phyloP scores from a whole-genome alignment of 129 eudicot genomes.

The Oenanthe sinensis region DNA sequence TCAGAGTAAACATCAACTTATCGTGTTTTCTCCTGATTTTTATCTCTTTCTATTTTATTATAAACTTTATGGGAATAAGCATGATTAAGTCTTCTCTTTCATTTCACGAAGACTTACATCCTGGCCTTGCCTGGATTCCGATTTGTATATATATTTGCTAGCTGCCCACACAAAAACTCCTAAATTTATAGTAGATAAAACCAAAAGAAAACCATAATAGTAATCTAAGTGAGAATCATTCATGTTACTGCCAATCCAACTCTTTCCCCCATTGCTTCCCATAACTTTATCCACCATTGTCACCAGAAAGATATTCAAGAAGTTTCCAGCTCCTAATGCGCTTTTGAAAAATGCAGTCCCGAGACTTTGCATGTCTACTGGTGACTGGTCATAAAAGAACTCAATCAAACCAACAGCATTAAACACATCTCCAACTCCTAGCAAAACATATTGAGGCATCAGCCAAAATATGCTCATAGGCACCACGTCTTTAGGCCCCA shows the following conservation, averaged over 20 bases:
- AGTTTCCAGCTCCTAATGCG: constrained; percentile 77
- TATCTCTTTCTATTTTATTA: no score
- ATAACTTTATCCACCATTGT: constrained; percentile 63
- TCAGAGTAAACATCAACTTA: no score
- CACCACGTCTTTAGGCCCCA: constrained; percentile 34
- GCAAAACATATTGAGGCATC: constrained; percentile 63
- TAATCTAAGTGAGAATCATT: constrained; percentile 80
- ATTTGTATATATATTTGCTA: constrained; percentile 54
- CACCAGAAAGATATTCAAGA: constrained; percentile 70
- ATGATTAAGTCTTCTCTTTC: constrained; percentile 26
- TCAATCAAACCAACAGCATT: constrained; percentile 69
- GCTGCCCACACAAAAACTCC: constrained; percentile 53
- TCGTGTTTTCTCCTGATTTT: no score
- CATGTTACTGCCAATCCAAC: constrained; percentile 80
- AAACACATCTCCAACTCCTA: constrained; percentile 81
- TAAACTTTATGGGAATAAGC: no score
- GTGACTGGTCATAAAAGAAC: constrained; percentile 89
- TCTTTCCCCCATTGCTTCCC: constrained; percentile 41
- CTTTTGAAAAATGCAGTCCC: constrained; percentile 83
- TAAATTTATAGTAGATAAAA: constrained; percentile 47
- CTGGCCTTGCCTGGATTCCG: constrained; percentile 31
- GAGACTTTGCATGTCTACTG: constrained; percentile 81
- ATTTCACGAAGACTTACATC: constrained; percentile 30
- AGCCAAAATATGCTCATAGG: constrained; percentile 68
- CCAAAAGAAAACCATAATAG: constrained; percentile 59